Evolutionary conservation across 169 alveolate genomes (phyloP).

Genomic region (Plasmodium gallinaceum): DNA sequence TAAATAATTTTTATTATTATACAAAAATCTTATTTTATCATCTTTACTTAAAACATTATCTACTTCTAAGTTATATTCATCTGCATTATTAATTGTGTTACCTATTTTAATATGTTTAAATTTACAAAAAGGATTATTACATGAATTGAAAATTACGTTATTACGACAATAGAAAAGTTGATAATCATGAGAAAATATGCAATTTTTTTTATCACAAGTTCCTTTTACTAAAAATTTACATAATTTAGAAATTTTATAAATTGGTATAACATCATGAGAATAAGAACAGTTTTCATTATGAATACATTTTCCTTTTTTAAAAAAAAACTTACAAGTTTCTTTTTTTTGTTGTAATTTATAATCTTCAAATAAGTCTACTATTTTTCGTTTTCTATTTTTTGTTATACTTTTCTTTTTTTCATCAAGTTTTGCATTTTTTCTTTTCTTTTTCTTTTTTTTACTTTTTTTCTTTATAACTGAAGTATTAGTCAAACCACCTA

Average conservation of each 20-base stretch:
- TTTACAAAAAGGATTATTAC: constrained; percentile 78
- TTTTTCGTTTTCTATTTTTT: constrained; percentile 15
- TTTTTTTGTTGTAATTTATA: constrained; percentile 23
- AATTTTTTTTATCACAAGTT: constrained; percentile 77
- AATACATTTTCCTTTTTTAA: constrained; percentile 81
- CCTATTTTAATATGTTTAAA: constrained; percentile 80
- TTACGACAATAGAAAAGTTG: constrained; percentile 82
- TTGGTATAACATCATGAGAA: constrained; percentile 87
- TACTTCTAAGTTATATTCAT: constrained; percentile 49
- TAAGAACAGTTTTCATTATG: constrained; percentile 82
- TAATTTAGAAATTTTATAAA: constrained; percentile 84
- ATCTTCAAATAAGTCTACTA: constrained; percentile 17
- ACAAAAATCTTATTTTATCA: constrained; percentile 83
- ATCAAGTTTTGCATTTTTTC: constrained; percentile 18
- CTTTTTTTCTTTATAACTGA: background rate
- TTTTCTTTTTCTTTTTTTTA: constrained; percentile 26
- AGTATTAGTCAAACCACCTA: constrained; percentile 20
- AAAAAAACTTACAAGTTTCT: constrained; percentile 82
- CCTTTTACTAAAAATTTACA: constrained; percentile 82
- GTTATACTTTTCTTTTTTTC: background rate
- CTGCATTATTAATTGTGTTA: constrained; percentile 19
- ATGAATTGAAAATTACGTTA: constrained; percentile 77
- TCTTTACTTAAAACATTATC: constrained; percentile 80
- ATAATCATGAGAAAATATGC: constrained; percentile 85
- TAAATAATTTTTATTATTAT: constrained; percentile 84